Conservation (phyloP, 495 filamentous ascomycete genomes). For the Chaetomium cochliodes region DNA sequence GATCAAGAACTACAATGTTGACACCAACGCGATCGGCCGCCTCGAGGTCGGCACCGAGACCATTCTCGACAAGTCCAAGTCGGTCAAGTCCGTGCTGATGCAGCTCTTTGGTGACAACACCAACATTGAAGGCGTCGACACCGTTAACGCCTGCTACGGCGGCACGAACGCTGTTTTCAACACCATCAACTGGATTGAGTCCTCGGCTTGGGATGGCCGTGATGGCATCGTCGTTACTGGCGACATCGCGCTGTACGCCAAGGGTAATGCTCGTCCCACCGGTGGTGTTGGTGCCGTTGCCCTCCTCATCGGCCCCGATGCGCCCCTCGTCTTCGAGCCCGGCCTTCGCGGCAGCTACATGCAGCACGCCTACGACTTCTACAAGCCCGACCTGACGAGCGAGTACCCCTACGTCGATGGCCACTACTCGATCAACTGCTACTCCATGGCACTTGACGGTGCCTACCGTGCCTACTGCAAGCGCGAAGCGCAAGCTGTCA, state of each 20-base stretch:
- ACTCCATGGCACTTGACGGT: conserved; percentile 89
- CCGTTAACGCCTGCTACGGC: conserved; percentile 96
- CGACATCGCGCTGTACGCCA: conserved; percentile 97
- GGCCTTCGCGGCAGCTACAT: conserved; percentile 91
- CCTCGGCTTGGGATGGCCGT: conserved; percentile 94
- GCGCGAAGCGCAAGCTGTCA: conserved; percentile 65
- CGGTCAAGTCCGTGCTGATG: conserved; percentile 99
- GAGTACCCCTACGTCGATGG: conserved; percentile 98
- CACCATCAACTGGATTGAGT: conserved; percentile 96
- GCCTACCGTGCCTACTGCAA: conserved; percentile 94
- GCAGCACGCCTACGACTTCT: conserved; percentile 97
- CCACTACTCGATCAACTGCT: conserved; percentile 92
- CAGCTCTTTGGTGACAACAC: conserved; percentile 85
- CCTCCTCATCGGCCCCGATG: conserved; percentile 90
- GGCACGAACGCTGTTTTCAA: conserved; percentile 98
- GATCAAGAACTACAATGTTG: conserved; percentile 89
- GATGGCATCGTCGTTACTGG: conserved; percentile 91
- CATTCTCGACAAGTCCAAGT: conserved; percentile 98
- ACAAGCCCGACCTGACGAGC: conserved; percentile 96
- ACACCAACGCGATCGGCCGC: conserved; percentile 83
- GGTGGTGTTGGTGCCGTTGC: conserved; percentile 94
- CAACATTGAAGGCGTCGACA: conserved; percentile 96
- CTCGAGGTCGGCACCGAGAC: conserved; percentile 99
- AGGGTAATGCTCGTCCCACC: conserved; percentile 91
- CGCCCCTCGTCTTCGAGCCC: conserved; percentile 85